These are phyloP conservation scores for Zygoascus ofunaensis DNA, from an alignment of 805 yeast species.

Conservation along the genomic window DNA sequence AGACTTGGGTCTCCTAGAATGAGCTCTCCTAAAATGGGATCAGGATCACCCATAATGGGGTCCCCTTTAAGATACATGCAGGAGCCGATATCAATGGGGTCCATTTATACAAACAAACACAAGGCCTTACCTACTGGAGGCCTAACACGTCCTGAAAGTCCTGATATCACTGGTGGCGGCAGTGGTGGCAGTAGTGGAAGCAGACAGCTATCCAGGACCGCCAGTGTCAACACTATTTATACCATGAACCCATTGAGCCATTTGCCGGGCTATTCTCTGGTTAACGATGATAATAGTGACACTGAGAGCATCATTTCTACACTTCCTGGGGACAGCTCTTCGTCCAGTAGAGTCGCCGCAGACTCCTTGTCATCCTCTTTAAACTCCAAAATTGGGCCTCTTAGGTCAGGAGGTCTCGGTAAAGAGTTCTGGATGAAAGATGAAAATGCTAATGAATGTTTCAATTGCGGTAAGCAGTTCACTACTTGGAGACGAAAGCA, in stretches of 20 bases:
- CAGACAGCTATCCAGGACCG: constrained; percentile 13
- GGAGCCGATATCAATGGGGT: background rate
- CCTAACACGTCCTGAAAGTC: background rate
- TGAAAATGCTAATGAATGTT: constrained; percentile 81
- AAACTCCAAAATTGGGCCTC: background rate
- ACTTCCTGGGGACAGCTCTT: constrained; percentile 9
- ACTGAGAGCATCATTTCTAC: constrained; percentile 20
- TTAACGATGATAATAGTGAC: constrained; percentile 20
- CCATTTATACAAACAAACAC: background rate
- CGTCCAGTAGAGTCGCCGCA: constrained; percentile 2
- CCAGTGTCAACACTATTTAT: constrained; percentile 16
- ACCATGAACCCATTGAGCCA: constrained; percentile 18
- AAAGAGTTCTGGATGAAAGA: constrained; percentile 95
- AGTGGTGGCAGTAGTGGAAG: background rate
- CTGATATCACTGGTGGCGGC: background rate
- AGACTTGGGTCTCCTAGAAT: no score
- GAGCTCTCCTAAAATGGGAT: no score
- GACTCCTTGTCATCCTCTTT: constrained; percentile 1
- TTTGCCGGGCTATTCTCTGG: constrained; percentile 18
- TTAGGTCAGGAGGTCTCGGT: constrained; percentile 33
- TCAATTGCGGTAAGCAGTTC: constrained; percentile 70
- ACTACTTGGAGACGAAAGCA: constrained; percentile 74
- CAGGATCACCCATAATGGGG: background rate
- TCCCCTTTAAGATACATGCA: constrained; percentile 3
- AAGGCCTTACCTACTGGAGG: constrained; percentile 1